Percentiles rank a stretch among this genome's conserved stretches.
phyloP scores from a whole-genome alignment of 108 stramenopile genomes.

The Pseudonitzschia multiseries region DNA sequence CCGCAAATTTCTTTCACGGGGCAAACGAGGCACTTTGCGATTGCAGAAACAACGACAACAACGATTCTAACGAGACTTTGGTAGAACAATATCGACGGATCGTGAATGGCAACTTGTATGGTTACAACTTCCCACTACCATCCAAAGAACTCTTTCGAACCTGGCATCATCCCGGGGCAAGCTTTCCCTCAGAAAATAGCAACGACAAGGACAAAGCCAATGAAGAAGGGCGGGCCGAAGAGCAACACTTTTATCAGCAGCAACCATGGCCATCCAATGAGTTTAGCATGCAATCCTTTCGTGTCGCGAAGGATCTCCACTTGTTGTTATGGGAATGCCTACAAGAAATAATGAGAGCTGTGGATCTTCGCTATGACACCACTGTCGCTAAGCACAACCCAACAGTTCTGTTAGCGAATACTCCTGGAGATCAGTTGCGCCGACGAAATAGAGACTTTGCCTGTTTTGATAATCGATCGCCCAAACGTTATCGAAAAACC shows the following conservation, averaged over 20 bases:
- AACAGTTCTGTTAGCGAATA: background rate
- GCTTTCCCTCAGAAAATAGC: background rate
- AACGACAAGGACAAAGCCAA: background rate
- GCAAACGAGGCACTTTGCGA: background rate
- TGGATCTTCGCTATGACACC: background rate
- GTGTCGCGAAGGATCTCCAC: conserved; percentile 12
- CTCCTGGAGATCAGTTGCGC: background rate
- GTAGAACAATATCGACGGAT: conserved; percentile 7
- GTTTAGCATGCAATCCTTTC: background rate
- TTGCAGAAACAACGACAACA: background rate
- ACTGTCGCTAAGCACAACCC: background rate
- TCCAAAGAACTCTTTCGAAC: conserved; percentile 42
- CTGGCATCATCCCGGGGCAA: background rate
- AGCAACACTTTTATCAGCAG: background rate
- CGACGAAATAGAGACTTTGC: background rate
- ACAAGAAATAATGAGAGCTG: background rate
- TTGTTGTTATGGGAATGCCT: conserved; percentile 8
- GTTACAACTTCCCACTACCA: conserved; percentile 32
- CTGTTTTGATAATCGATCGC: background rate
- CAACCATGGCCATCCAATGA: conserved; percentile 13
- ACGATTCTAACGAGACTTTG: background rate
- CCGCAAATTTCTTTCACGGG: background rate
- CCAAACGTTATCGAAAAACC: background rate
- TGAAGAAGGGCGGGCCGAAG: background rate
- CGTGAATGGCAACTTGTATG: conserved; percentile 34